Evolutionary conservation across 202 grass and related monocot genomes (phyloP).

Genomic region (Panicum hallii): DNA sequence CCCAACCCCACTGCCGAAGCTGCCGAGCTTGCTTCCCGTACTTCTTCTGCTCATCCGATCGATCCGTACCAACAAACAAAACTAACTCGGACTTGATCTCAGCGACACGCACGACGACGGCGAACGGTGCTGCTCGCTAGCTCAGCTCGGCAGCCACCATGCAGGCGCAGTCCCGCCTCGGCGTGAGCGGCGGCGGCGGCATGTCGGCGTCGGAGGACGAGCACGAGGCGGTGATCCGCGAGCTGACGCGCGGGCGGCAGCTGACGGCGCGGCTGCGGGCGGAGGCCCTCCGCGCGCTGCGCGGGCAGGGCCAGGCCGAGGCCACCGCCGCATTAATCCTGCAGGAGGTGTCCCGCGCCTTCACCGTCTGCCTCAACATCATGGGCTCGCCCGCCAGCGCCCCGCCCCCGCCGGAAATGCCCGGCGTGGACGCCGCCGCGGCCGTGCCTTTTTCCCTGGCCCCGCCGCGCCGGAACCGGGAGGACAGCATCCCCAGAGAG

Average conservation of each 20-base stretch:
- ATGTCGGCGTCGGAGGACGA: conserved; percentile 12
- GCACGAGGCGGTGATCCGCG: conserved; percentile 53
- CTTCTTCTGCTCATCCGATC: not conserved
- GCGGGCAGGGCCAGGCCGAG: conserved; percentile 57
- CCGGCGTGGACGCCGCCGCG: not conserved
- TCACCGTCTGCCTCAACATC: conserved; percentile 49
- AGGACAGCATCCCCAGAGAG: conserved; percentile 36
- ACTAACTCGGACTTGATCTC: not conserved
- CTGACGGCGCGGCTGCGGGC: conserved; percentile 55
- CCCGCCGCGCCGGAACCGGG: conserved; percentile 8
- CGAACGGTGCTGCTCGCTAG: not conserved
- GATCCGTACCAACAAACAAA: not conserved
- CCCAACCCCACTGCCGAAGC: conserved; percentile 10
- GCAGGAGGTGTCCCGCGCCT: conserved; percentile 57
- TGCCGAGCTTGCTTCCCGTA: not conserved
- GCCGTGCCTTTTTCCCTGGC: not conserved
- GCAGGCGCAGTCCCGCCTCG: conserved; percentile 46
- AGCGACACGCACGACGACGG: not conserved
- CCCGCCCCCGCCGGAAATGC: not conserved
- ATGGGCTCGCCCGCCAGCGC: conserved; percentile 28
- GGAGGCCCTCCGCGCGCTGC: conserved; percentile 43
- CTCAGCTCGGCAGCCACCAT: not conserved
- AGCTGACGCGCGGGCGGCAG: conserved; percentile 55
- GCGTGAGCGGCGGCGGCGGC: conserved; percentile 5
- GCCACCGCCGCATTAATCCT: conserved; percentile 55